phyloP scores from a whole-genome alignment of 768 basidiomycete genomes.

The Chalciporus piperatus region DNA sequence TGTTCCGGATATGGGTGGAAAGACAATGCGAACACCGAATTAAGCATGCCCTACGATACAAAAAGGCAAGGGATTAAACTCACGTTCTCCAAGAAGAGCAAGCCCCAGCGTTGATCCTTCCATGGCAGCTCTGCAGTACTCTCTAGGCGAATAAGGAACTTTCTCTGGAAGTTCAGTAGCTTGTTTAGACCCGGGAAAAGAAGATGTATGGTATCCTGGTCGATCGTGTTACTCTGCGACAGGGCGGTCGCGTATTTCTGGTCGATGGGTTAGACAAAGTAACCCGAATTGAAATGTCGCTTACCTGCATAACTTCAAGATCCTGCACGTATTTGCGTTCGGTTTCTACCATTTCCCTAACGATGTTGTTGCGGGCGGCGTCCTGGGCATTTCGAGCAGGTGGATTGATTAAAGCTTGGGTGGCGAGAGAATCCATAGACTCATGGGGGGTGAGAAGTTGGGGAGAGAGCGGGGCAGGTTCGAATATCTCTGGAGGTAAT shows the following conservation, averaged over 20 bases:
- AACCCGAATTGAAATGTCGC: conserved; percentile 21
- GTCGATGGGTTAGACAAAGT: conserved; percentile 13
- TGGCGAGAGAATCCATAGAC: conserved; percentile 54
- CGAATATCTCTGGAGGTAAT: conserved; percentile 67
- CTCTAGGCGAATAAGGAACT: conserved; percentile 88
- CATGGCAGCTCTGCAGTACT: conserved; percentile 79
- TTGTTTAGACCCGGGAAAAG: conserved; percentile 95
- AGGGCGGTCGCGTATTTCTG: conserved; percentile 90
- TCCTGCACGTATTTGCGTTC: conserved; percentile 97
- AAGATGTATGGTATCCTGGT: conserved; percentile 92
- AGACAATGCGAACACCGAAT: conserved; percentile 44
- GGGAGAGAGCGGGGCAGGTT: conserved; percentile 58
- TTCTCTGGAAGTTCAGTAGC: conserved; percentile 93
- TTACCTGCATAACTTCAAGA: conserved; percentile 92
- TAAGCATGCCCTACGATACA: conserved; percentile 29
- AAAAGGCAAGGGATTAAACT: conserved; percentile 30
- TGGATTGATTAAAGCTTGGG: conserved; percentile 39
- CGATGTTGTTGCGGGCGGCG: conserved; percentile 69
- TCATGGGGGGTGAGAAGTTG: conserved; percentile 53
- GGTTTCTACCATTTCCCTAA: conserved; percentile 89
- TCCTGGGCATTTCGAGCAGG: conserved; percentile 58
- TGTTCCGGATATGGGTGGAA: conserved; percentile 36
- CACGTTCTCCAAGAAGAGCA: conserved; percentile 79
- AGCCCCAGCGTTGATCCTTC: conserved; percentile 86
- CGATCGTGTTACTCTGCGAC: conserved; percentile 78